phyloP scores from a whole-genome alignment of 768 basidiomycete genomes.

The Termitomyces bulborhizus region DNA sequence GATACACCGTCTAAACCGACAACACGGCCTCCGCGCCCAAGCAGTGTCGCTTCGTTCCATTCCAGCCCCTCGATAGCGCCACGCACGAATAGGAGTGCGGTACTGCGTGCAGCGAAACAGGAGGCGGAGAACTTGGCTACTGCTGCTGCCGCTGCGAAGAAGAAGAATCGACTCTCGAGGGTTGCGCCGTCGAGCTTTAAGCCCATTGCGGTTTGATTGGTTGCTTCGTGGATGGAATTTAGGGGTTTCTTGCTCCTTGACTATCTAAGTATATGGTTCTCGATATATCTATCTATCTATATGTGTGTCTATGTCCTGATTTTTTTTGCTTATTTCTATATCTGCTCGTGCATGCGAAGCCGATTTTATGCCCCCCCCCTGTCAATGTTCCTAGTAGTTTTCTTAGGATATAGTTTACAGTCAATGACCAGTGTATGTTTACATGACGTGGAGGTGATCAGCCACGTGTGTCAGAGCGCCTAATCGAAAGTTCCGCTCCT shows the following conservation, averaged over 20 bases:
- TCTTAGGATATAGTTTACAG: too few relatives aligned
- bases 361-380: background rate
- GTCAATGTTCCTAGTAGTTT: too few relatives aligned
- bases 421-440: too few relatives aligned
- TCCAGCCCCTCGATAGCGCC: slow-evolving; percentile 59
- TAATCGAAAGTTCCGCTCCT: background rate
- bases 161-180: slow-evolving; percentile 23
- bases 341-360: background rate
- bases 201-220: slow-evolving; percentile 18
- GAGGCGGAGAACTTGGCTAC: slow-evolving; percentile 39
- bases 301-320: background rate
- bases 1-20: slow-evolving; percentile 8
- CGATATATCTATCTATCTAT: background rate
- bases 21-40: slow-evolving; percentile 38
- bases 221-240: too few relatives aligned
- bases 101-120: slow-evolving; percentile 64
- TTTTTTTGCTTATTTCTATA: background rate
- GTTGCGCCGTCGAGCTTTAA: slow-evolving; percentile 37
- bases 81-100: slow-evolving; percentile 68
- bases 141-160: slow-evolving; percentile 20
- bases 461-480: slow-evolving; percentile 9
- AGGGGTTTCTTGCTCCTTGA: background rate
- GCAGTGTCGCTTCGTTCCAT: slow-evolving; percentile 34
- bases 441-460: too few relatives aligned
- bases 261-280: too few relatives aligned